Conservation (phyloP, 495 filamentous ascomycete species). For the Lasiosphaeris hirsuta region DNA sequence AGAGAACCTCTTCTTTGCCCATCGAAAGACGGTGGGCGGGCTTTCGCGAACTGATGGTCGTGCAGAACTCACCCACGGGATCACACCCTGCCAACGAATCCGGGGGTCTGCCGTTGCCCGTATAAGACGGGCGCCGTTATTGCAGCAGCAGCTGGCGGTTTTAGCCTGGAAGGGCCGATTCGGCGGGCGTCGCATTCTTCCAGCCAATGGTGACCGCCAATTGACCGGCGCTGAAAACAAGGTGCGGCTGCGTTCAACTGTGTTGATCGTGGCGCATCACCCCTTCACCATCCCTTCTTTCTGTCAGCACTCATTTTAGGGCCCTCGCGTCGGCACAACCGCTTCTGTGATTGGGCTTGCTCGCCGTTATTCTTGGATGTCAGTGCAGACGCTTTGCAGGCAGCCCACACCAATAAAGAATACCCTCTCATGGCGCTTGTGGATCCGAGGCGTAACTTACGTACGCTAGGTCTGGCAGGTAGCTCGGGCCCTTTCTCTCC, state of each 20-base stretch:
- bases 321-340: background rate
- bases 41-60: constrained; percentile 19
- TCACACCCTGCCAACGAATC: constrained; percentile 34
- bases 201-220: constrained; percentile 29
- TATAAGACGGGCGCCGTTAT: constrained; percentile 31
- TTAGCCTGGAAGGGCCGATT: constrained; percentile 45
- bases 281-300: background rate
- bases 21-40: constrained; percentile 1
- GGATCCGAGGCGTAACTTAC: background rate
- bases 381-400: constrained; percentile 10
- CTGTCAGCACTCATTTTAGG: background rate
- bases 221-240: constrained; percentile 32
- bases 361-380: constrained; percentile 7
- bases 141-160: constrained; percentile 23
- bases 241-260: constrained; percentile 35
- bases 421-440: background rate
- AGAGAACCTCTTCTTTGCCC: background rate
- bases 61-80: constrained; percentile 32
- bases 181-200: constrained; percentile 27
- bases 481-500: constrained; percentile 3
- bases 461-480: constrained; percentile 6
- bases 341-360: background rate
- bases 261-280: constrained; percentile 30
- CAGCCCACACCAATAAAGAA: background rate
- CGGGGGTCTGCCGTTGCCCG: constrained; percentile 30